Percentiles rank a stretch among this genome's conserved stretches.
Conservation (phyloP, 352 stramenopile genomes). For the Pythium myriotylum region DNA sequence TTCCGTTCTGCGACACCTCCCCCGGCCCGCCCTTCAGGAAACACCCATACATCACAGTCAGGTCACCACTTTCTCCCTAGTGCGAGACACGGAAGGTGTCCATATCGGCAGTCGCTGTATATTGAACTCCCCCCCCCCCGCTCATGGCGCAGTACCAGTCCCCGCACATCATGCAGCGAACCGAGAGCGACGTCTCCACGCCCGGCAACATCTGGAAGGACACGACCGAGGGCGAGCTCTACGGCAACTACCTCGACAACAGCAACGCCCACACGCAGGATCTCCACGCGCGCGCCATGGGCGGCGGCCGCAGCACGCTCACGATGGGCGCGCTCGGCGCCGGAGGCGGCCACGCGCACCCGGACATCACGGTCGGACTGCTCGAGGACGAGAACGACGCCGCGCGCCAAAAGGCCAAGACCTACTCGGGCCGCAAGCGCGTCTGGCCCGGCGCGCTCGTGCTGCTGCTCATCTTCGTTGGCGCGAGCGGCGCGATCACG, state of each 20-base stretch:
- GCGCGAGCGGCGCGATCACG: conserved; percentile 51
- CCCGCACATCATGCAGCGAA: conserved; percentile 6
- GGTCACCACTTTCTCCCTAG: too few species aligned
- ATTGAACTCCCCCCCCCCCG: too few species aligned
- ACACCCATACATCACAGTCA: too few species aligned
- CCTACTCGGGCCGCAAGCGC: conserved; percentile 69
- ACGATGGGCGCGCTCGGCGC: conserved; percentile 25
- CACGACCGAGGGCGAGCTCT: conserved; percentile 70
- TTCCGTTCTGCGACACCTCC: not conserved
- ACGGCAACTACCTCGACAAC: conserved; percentile 69
- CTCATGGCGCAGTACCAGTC: conserved; percentile 11
- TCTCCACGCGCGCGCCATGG: conserved; percentile 50
- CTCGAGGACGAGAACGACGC: conserved; percentile 45
- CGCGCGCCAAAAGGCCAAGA: conserved; percentile 18
- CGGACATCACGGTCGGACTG: conserved; percentile 77
- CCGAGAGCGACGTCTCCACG: conserved; percentile 15
- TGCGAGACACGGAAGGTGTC: too few species aligned
- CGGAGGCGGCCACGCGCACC: conserved; percentile 34
- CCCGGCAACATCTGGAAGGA: conserved; percentile 61
- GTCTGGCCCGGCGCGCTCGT: conserved; percentile 81
- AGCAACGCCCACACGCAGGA: conserved; percentile 11
- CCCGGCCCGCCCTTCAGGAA: not conserved
- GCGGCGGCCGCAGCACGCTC: conserved; percentile 32
- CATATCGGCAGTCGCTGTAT: too few species aligned
- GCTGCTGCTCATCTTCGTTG: conserved; percentile 56